Conservation (phyloP, 2,329 filamentous ascomycete species). For the Fusarium fracticaudum region DNA sequence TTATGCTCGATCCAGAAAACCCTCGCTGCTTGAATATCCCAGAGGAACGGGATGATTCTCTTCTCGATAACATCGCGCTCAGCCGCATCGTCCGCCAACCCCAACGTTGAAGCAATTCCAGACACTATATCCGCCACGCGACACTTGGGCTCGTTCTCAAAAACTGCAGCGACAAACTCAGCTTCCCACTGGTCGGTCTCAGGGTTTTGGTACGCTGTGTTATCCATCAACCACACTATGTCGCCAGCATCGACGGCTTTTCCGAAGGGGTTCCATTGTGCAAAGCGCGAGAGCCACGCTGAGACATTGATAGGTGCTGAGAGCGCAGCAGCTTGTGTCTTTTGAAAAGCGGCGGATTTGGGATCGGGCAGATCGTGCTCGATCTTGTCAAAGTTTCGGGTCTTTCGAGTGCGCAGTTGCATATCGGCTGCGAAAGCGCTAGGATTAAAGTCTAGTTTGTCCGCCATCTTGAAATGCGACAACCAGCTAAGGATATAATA, state of each 20-base stretch:
- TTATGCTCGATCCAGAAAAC: slow-evolving; percentile 72
- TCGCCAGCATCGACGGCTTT: slow-evolving; percentile 71
- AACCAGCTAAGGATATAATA: slow-evolving; percentile 4
- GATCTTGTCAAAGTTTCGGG: slow-evolving; percentile 59
- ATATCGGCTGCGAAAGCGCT: slow-evolving; percentile 52
- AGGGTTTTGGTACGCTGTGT: slow-evolving; percentile 76
- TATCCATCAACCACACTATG: slow-evolving; percentile 89
- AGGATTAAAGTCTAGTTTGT: slow-evolving; percentile 36
- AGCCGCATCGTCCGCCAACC: slow-evolving; percentile 69
- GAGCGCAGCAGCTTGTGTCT: slow-evolving; percentile 48
- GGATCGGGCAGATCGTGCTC: slow-evolving; percentile 58
- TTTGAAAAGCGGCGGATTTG: slow-evolving; percentile 43
- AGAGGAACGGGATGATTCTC: slow-evolving; percentile 80
- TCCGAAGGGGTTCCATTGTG: slow-evolving; percentile 65
- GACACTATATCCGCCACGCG: slow-evolving; percentile 74
- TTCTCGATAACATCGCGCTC: slow-evolving; percentile 69
- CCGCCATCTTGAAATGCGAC: slow-evolving; percentile 37
- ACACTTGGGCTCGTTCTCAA: slow-evolving; percentile 75
- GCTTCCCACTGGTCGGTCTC: slow-evolving; percentile 72
- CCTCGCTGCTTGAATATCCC: slow-evolving; percentile 76
- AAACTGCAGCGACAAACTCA: slow-evolving; percentile 85
- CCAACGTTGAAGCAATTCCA: slow-evolving; percentile 75
- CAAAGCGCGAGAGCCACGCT: slow-evolving; percentile 58
- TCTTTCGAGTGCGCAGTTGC: slow-evolving; percentile 60
- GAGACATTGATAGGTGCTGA: slow-evolving; percentile 33